Evolutionary conservation across 257 asterid genomes (phyloP), one percentile per base, ranked within the genome.

Genomic region (Thymus mandschuricus): DNA sequence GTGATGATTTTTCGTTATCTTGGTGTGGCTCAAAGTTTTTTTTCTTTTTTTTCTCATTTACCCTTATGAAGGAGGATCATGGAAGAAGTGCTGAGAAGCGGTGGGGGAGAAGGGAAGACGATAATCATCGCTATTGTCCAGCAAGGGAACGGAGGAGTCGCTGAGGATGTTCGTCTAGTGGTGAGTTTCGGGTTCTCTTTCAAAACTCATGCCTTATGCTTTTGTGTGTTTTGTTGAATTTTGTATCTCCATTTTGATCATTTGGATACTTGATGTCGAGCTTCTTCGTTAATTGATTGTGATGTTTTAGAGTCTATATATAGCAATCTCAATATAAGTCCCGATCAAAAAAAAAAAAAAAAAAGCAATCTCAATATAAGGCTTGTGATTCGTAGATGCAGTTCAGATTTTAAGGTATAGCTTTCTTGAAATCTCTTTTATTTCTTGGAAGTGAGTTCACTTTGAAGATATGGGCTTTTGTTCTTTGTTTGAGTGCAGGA

Each of bases 401-500:
- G 40, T 35, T 35, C 40, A 35, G 5, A 1, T 35, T 35, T 35
- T 5, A 35, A 35, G 5, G 40, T 35, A 35, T 35, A 60, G 12
- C 66, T 35, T 44, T 64, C 69, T 28, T 44, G 55, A 44, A 43
- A 64, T 44, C 69, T 3, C 5, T 3, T 35, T 35, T 35, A 35
- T 35, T 0, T 35, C 40, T 35, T 35, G 40, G 5, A 35, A 35
- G 4, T 35, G 5, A 35, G 5, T 35, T 1, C 40, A 35, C 0
- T 21, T 21, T 21, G 40, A 35, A 35, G 5, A 35, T 35, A 35
- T 21, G 40, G 40, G 2, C 40, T 9, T 56, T 43, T 45, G 5
- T 61, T 68, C 60, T 59, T 38, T 71, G 27, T 51, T 84, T 73
- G 70, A 88, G 95, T 78, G 64, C 81, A 79, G 66, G 83, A 76